phyloP scores from a whole-genome alignment of 2,329 filamentous ascomycete species.

The Fusarium veterinarium region DNA sequence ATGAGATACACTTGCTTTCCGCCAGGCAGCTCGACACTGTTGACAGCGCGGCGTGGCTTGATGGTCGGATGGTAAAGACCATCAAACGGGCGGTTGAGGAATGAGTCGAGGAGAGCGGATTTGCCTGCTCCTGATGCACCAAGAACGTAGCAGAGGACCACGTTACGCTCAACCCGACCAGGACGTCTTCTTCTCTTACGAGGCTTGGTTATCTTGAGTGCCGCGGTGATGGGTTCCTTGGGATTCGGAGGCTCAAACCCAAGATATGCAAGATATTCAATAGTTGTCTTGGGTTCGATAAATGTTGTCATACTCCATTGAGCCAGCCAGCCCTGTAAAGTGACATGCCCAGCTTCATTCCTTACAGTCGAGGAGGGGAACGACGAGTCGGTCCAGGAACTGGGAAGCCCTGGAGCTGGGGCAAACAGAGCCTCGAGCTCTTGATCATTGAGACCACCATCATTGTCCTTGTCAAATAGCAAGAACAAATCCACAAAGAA shows the following conservation, averaged over 20 bases:
- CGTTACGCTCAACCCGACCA: constrained; percentile 90
- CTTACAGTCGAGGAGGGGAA: constrained; percentile 95
- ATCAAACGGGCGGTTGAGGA: constrained; percentile 89
- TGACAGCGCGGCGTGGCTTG: constrained; percentile 91
- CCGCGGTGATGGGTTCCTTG: constrained; percentile 82
- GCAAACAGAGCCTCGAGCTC: constrained; percentile 90
- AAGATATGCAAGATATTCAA: constrained; percentile 95
- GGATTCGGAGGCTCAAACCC: constrained; percentile 86
- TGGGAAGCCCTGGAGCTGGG: constrained; percentile 88
- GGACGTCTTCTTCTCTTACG: constrained; percentile 85
- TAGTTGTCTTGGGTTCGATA: constrained; percentile 90
- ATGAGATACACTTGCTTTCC: constrained; percentile 98
- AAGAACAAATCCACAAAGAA: constrained; percentile 98
- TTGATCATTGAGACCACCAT: constrained; percentile 88
- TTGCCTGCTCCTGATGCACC: constrained; percentile 90
- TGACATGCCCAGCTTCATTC: constrained; percentile 95
- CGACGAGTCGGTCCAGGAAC: constrained; percentile 86
- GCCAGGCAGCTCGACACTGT: constrained; percentile 94
- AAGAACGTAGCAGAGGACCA: constrained; percentile 92
- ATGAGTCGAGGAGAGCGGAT: constrained; percentile 89
- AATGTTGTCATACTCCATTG: constrained; percentile 99
- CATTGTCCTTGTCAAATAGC: constrained; percentile 96
- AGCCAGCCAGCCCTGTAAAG: constrained; percentile 95
- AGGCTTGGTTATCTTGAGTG: constrained; percentile 91
- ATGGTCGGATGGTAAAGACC: constrained; percentile 91